A percentile compares a stretch with the other conserved stretches of the same genome.
Conservation (phyloP, 192 early-diverging fungal genomes). For the Dispira parvispora region DNA sequence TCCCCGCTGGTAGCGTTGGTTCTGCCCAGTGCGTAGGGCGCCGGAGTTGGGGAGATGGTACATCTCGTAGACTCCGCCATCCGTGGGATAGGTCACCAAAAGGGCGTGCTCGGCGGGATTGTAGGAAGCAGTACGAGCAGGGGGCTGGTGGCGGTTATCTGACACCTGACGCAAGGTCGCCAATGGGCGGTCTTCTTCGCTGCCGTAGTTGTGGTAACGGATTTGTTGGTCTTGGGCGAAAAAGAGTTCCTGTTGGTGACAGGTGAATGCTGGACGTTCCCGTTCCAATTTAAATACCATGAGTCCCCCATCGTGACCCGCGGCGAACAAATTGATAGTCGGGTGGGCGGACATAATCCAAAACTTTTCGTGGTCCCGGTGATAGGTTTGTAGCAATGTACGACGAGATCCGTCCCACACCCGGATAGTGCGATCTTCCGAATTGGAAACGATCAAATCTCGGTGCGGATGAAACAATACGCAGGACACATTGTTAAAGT, state of each 20-base stretch:
- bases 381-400: conserved; percentile 87
- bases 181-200: conserved; percentile 56
- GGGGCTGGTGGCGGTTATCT: conserved; percentile 45
- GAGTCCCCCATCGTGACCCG: conserved; percentile 92
- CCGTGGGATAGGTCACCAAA: conserved; percentile 62
- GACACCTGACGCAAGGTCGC: conserved; percentile 58
- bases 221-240: conserved; percentile 82
- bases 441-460: conserved; percentile 83
- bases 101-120: conserved; percentile 89
- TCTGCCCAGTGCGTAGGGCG: conserved; percentile 14
- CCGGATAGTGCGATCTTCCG: conserved; percentile 95
- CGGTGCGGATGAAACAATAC: conserved; percentile 93
- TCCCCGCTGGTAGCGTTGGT: conserved; percentile 54
- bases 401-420: conserved; percentile 97
- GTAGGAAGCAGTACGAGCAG: conserved; percentile 74
- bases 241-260: conserved; percentile 69
- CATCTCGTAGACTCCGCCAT: conserved; percentile 85
- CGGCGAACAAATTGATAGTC: conserved; percentile 95
- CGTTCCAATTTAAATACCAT: conserved; percentile 98
- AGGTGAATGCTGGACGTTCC: conserved; percentile 81
- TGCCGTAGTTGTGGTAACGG: conserved; percentile 66
- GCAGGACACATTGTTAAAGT: conserved; percentile 93
- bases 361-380: conserved; percentile 91
- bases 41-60: conserved; percentile 49
- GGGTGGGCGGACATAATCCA: conserved; percentile 95